phyloP scores from a whole-genome alignment of 371 early-diverging fungal species.

The Mortierella sp. region DNA sequence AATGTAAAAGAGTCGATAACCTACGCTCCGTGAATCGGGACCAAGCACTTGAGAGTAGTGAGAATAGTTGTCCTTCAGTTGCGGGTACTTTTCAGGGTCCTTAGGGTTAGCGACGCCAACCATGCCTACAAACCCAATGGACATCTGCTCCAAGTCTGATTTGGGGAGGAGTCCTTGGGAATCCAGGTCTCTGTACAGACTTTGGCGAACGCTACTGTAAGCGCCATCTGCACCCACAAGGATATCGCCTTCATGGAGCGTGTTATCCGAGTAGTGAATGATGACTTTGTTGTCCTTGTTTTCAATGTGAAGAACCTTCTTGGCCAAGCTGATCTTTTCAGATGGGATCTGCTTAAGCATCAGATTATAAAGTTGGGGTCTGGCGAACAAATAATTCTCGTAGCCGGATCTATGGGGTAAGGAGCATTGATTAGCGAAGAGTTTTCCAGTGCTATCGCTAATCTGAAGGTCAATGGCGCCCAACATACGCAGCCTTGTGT shows the following conservation, averaged over 20 bases:
- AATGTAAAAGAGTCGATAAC: neutral
- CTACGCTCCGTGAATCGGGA: neutral
- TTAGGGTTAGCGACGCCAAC: constrained; percentile 11
- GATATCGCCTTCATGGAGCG: constrained; percentile 13
- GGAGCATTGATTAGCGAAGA: too few relatives aligned
- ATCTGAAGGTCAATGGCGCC: too few relatives aligned
- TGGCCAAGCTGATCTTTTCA: constrained; percentile 9
- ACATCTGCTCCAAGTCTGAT: constrained; percentile 9
- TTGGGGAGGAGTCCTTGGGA: constrained; percentile 8
- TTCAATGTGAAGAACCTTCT: constrained; percentile 2
- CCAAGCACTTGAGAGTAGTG: constrained; percentile 13
- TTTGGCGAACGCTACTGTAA: constrained; percentile 23
- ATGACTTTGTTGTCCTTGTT: constrained; percentile 10
- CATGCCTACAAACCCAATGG: constrained; percentile 11
- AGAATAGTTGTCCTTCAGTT: constrained; percentile 5
- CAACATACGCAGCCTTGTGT: constrained; percentile 2
- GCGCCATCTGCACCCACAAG: constrained; percentile 11
- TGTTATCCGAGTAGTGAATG: constrained; percentile 18
- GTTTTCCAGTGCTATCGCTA: too few relatives aligned
- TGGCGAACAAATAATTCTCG: constrained; percentile 4
- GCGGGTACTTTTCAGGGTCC: constrained; percentile 16
- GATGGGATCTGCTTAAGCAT: constrained; percentile 8
- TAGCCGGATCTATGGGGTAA: constrained; percentile 9
- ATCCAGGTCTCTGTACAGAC: constrained; percentile 11
- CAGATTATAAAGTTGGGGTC: constrained; percentile 11